Base-by-base conservation (phyloP, 192 early-diverging fungal genomes). In the Jimgerdemannia flammicorona region DNA sequence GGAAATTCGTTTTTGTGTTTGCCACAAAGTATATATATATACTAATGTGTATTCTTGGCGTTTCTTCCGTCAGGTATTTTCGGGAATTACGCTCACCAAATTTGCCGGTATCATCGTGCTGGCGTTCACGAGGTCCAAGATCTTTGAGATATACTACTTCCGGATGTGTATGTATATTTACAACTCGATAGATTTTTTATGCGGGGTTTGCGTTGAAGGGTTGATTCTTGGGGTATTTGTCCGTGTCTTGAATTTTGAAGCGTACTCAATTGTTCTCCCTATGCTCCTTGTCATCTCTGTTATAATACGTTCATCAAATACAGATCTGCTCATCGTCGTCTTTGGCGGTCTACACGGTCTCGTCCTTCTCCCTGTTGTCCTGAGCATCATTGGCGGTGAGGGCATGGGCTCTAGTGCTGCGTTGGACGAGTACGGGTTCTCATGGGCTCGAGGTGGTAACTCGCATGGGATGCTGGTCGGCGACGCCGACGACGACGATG, bases 111-210 rank as follows among this genome's bases (percentile, higher is more conserved):
- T 91, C 66, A 73, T 87, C 67, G 89, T 91, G 9, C 75, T 91
- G 3, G 90, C 90, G 11, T 91, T 91, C 74, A 89, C 90, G 29
- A 74, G 84, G 41, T 90, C 89, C 65, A 88, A 90, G 74, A 91
- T 91, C 41, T 91, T 91, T 80, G 87, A 90, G 75, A 82, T 90
- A 18, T 91, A 89, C 70, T 91, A 91, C 72, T 91, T 91, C 77
- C 75, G 87, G 64, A 90, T 91, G 88, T 91, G 81, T 83, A 79
- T 79, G 77, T 71, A 29, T 42, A 11, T 4, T 64, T 68, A 41
- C 9, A 20, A 29, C 29, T 29, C 29, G 29, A 29, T 29, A 29
- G 29, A 29, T 0, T 29, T 29, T 29, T 29, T 29, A 29, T 29
- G 29, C 1, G 29, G 29, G 29, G 29, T 29, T 29, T 29, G 29